Evolutionary conservation across 106 monocot genomes (phyloP).

Genomic region (Dendrobium nobile): DNA sequence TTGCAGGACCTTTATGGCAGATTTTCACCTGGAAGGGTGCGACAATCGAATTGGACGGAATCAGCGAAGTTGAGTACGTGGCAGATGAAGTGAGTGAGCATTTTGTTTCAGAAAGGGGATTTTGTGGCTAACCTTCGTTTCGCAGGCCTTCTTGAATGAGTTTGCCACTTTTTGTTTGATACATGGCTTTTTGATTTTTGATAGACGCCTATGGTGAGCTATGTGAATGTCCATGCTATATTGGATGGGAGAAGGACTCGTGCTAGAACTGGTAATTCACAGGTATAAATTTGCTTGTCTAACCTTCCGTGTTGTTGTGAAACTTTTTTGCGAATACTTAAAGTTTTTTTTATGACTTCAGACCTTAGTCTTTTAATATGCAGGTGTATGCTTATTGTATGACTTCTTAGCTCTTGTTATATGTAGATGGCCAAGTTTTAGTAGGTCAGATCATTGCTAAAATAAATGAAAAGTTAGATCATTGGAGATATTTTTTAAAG

Average conservation of each 20-base stretch:
- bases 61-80: conserved; percentile 81
- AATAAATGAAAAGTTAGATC: not conserved
- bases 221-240: conserved; percentile 95
- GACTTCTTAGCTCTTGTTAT: not conserved
- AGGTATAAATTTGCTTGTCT: conserved; percentile 23
- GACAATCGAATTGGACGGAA: conserved; percentile 72
- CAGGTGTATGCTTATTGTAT: not conserved
- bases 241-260: conserved; percentile 66
- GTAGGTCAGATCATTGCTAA: not conserved
- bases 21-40: conserved; percentile 92
- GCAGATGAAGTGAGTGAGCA: conserved; percentile 70
- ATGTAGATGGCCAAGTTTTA: not conserved
- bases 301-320: not conserved
- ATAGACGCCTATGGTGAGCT: conserved; percentile 92
- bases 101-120: not conserved
- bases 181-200: not conserved
- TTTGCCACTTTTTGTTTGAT: not conserved
- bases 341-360: not conserved
- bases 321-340: no score
- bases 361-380: not conserved
- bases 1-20: conserved; percentile 19
- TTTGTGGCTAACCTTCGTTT: not conserved
- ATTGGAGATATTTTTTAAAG: no score
- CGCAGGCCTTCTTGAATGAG: not conserved
- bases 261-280: conserved; percentile 22